A percentile compares a stretch with the other conserved stretches of the same genome.
Evolutionary conservation across 2,329 filamentous ascomycete species (phyloP).

Genomic region (Cryphonectria radicalis): DNA sequence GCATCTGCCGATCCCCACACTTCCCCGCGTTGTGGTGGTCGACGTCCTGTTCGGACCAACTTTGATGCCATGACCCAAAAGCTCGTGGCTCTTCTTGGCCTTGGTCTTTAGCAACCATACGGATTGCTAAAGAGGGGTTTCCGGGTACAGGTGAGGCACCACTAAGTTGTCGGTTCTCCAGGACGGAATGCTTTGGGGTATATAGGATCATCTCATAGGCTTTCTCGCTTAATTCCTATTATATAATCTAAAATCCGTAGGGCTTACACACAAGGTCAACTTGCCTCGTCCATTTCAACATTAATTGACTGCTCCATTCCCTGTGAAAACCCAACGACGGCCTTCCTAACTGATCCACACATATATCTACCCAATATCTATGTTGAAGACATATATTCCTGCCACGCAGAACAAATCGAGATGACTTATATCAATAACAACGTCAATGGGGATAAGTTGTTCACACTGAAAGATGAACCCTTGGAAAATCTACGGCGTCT

Average conservation of each 20-base stretch:
- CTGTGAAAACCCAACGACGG: not conserved
- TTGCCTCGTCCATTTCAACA: not conserved
- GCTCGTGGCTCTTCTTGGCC: not conserved
- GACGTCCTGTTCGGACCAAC: not conserved
- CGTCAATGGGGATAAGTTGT: slow-evolving; percentile 27
- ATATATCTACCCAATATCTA: not conserved
- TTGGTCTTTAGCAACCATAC: not conserved
- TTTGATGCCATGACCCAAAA: slow-evolving; percentile 8
- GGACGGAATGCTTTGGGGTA: slow-evolving; percentile 11
- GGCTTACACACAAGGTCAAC: not conserved
- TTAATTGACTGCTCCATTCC: not conserved
- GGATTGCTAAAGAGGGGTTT: slow-evolving; percentile 2
- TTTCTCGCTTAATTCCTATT: not conserved
- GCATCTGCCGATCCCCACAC: slow-evolving; percentile 22
- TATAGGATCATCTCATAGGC: slow-evolving; percentile 2
- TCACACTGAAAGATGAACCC: slow-evolving; percentile 36
- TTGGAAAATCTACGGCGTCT: slow-evolving; percentile 41
- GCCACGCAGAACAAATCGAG: not conserved
- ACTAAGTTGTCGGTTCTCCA: not conserved
- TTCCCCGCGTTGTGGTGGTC: slow-evolving; percentile 19
- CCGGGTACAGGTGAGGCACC: not conserved
- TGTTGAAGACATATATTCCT: not conserved
- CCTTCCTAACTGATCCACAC: not conserved
- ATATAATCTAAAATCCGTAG: not conserved
- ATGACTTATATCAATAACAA: slow-evolving; percentile 10